phyloP scores from a whole-genome alignment of 371 early-diverging fungal genomes.

The Haplosporangium sp. region DNA sequence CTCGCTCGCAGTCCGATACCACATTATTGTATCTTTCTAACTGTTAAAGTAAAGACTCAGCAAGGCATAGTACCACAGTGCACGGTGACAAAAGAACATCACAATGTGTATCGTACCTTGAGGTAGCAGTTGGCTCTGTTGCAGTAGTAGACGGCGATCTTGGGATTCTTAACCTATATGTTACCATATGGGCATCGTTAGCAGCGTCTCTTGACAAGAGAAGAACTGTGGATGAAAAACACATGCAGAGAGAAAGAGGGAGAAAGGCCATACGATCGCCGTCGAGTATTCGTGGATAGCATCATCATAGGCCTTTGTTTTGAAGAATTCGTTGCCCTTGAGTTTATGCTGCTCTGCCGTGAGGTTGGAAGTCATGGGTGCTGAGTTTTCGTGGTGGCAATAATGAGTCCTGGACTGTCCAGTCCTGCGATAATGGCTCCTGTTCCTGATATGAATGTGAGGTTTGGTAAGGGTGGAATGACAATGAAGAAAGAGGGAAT shows the following conservation, averaged over 20 bases:
- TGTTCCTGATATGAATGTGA: too few species aligned
- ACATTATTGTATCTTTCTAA: constrained; percentile 67
- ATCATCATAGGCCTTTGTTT: constrained; percentile 65
- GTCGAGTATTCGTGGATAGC: constrained; percentile 81
- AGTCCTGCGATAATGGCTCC: too few species aligned
- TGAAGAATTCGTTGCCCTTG: constrained; percentile 68
- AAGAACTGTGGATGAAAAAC: neutral
- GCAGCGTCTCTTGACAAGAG: neutral
- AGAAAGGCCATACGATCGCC: constrained; percentile 68
- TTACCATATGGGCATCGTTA: neutral
- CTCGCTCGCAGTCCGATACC: constrained; percentile 74
- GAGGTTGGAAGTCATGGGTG: constrained; percentile 22
- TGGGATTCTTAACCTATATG: constrained; percentile 71
- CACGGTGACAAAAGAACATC: neutral
- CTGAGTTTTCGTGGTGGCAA: neutral
- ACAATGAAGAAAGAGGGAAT: too few species aligned
- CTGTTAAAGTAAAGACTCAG: constrained; percentile 27
- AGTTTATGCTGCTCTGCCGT: constrained; percentile 61
- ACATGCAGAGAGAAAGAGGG: neutral
- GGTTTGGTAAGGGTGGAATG: too few species aligned
- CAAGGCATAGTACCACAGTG: neutral
- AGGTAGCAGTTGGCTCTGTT: constrained; percentile 84
- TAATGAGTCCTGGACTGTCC: too few species aligned
- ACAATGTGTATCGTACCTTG: constrained; percentile 57
- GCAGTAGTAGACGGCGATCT: constrained; percentile 75